These are phyloP conservation scores for Trichophyton equinum DNA, from an alignment of 2,329 filamentous ascomycete species.

Conservation along the genomic window DNA sequence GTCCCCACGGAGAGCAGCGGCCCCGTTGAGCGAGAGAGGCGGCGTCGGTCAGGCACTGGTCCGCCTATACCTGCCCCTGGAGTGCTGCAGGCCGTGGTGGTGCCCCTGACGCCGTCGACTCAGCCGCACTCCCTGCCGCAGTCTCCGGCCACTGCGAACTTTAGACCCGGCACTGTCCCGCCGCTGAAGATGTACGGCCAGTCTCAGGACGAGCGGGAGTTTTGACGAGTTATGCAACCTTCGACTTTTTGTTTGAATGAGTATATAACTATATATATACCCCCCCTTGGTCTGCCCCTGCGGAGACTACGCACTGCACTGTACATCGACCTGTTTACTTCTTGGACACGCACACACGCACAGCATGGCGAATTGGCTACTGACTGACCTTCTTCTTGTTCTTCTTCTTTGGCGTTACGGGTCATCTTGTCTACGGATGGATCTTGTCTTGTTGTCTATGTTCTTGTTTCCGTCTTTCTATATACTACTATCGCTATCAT, in stretches of 20 bases:
- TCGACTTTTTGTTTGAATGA: background rate
- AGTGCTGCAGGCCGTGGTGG: slow-evolving; percentile 21
- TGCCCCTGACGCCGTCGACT: background rate
- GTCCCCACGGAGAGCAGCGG: slow-evolving; percentile 30
- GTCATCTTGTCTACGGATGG: background rate
- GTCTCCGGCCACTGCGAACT: background rate
- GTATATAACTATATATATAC: background rate
- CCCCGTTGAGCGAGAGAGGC: slow-evolving; percentile 45
- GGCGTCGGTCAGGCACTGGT: slow-evolving; percentile 50
- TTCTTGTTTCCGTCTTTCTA: background rate
- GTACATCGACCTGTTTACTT: background rate
- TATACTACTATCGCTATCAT: background rate
- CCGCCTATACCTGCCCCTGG: slow-evolving; percentile 33
- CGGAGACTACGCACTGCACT: background rate
- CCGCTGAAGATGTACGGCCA: slow-evolving; percentile 5
- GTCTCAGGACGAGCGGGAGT: slow-evolving; percentile 5
- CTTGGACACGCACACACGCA: background rate
- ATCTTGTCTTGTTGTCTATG: background rate
- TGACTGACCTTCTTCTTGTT: background rate
- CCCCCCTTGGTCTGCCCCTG: too few species aligned
- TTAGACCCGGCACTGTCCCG: background rate
- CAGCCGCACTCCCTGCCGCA: background rate
- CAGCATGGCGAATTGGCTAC: background rate
- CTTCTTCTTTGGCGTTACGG: background rate
- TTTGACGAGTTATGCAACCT: background rate